Evolutionary conservation across 2,329 filamentous ascomycete species (phyloP).

Genomic region (Geosmithia morbida): DNA sequence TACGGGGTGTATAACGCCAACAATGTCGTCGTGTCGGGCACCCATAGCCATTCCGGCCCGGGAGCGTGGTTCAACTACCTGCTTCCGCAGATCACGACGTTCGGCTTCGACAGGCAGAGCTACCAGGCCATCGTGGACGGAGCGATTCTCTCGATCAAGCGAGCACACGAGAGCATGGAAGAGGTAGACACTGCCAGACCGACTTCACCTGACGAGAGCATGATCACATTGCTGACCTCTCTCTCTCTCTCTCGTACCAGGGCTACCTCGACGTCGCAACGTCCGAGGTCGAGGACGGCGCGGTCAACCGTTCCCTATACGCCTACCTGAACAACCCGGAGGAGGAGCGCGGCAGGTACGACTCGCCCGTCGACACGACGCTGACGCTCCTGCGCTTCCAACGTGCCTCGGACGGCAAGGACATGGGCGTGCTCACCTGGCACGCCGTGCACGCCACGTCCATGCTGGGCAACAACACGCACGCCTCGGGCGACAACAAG

Average conservation of each 20-base stretch:
- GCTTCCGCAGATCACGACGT: constrained; percentile 76
- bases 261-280: constrained; percentile 59
- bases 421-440: constrained; percentile 75
- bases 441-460: constrained; percentile 89
- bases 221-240: too few relatives aligned
- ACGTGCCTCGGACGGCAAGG: constrained; percentile 58
- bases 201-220: too few relatives aligned
- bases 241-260: constrained; percentile 11
- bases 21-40: constrained; percentile 83
- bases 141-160: constrained; percentile 63
- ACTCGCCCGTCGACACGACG: constrained; percentile 33
- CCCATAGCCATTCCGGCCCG: constrained; percentile 83
- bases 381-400: constrained; percentile 71
- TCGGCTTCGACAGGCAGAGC: constrained; percentile 75
- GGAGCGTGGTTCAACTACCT: constrained; percentile 93
- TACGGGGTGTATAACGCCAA: constrained; percentile 63
- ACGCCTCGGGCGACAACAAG: constrained; percentile 92
- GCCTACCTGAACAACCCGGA: constrained; percentile 79
- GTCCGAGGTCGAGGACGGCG: constrained; percentile 57
- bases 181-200: constrained; percentile 20
- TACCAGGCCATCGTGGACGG: constrained; percentile 84
- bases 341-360: constrained; percentile 58
- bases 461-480: constrained; percentile 79
- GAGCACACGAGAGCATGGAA: constrained; percentile 48
- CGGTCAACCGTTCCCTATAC: constrained; percentile 79